Evolutionary conservation across 192 early-diverging fungal species (phyloP).

Genomic region (Obelidium mucronatum): DNA sequence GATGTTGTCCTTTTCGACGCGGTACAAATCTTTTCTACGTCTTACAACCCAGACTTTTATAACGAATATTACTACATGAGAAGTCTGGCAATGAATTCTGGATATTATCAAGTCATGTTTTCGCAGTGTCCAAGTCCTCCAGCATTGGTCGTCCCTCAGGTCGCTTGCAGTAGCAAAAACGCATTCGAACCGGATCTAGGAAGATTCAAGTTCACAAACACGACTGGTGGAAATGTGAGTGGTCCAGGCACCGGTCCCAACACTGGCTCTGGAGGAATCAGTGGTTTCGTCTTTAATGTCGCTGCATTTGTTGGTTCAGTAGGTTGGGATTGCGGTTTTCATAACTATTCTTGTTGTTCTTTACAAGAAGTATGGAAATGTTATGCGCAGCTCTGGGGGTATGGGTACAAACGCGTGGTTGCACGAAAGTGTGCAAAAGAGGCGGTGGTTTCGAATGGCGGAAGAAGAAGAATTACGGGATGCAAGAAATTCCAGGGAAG

Average conservation of each 20-base stretch:
- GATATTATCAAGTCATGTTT: background rate
- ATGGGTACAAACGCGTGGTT: background rate
- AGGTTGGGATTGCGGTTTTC: background rate
- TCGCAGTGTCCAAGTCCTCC: background rate
- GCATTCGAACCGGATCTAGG: background rate
- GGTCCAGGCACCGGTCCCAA: too few relatives aligned
- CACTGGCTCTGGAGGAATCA: background rate
- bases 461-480: background rate
- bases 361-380: background rate
- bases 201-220: background rate
- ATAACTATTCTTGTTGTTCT: background rate
- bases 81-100: background rate
- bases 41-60: background rate
- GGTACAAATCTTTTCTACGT: background rate
- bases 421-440: background rate
- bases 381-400: background rate
- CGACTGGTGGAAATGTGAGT: background rate
- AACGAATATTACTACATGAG: constrained; percentile 4
- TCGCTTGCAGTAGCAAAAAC: background rate
- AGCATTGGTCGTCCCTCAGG: background rate
- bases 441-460: background rate
- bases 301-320: background rate
- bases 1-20: background rate
- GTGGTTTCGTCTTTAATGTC: background rate
- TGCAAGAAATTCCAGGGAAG: background rate